Percentiles rank a stretch among this genome's conserved stretches.
These are phyloP conservation scores for Hysterangium stoloniferum DNA, from an alignment of 768 basidiomycete genomes.

Conservation along the genomic window DNA sequence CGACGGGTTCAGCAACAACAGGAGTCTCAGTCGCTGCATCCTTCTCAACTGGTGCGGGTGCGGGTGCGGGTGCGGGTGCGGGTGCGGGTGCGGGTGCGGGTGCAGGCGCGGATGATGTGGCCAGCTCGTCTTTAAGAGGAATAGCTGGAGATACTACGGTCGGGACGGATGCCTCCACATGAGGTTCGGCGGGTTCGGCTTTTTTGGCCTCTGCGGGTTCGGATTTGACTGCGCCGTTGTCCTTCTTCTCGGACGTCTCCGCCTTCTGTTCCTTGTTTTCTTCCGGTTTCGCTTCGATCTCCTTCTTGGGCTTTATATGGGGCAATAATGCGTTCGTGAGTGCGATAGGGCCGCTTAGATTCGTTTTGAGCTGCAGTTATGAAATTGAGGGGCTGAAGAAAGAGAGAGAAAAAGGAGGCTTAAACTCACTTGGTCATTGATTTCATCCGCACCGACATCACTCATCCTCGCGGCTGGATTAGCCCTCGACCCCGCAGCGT, in stretches of 20 bases:
- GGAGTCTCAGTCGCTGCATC: neutral
- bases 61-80: neutral
- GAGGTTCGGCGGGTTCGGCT: neutral
- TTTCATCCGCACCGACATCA: slow-evolving; percentile 3
- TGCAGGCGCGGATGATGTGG: neutral
- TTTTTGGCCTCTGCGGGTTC: neutral
- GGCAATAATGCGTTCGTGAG: slow-evolving; percentile 9
- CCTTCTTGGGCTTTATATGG: slow-evolving; percentile 5
- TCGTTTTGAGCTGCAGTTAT: neutral
- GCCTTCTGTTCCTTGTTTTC: slow-evolving; percentile 1
- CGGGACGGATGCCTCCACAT: neutral
- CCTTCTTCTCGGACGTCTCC: neutral
- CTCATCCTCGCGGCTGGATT: neutral
- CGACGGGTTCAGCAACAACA: neutral
- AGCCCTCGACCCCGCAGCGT: slow-evolving; percentile 1
- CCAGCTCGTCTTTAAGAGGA: neutral
- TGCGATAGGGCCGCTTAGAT: slow-evolving; percentile 9
- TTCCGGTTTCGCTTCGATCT: neutral
- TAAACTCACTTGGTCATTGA: slow-evolving; percentile 6
- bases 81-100: neutral
- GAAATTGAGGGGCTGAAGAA: neutral
- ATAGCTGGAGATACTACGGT: neutral
- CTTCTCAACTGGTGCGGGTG: neutral
- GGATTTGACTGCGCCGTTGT: neutral
- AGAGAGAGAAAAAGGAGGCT: neutral